Base-by-base conservation (phyloP, 306 rosid species). In the Prunus padus region DNA sequence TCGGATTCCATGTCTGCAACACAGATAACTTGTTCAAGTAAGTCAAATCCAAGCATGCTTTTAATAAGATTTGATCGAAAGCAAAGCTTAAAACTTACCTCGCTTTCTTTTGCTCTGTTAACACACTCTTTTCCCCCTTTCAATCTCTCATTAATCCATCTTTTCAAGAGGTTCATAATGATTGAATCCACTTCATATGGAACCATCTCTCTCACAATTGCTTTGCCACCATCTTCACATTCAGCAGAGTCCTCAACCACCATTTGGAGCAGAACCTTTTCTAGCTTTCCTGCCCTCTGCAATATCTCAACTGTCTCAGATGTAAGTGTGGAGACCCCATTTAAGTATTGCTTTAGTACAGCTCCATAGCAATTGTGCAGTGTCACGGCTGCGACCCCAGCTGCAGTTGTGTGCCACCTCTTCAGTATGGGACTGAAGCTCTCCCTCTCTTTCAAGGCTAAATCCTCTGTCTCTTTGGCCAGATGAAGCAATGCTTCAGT, bases 1-100 rank as follows among this genome's bases (percentile, higher is more conserved):
- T 95, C 44, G 99, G 99, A 82, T 92, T 95, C 99, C 99, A 95
- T 76, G 97, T 92, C 99, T 95, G 67, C 76, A 76, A 72, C 15
- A 57, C 28, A 71, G 59, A 18, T 23, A 28, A 3, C 13, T 47
- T 47, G 22, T 22, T 46, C 18, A 71, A 2, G 65, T 46, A 26
- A 72, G 69, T 60, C 25, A 3, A 65, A 20, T 33, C 16, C 18
- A 13, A 13, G 12, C 11, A 67, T 42, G 15, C 25, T 22, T 59
- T 59, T 59, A 42, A 14, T 54, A 7, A 31, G 56, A 10, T 33
- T 13, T 16, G 12, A 25, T 26, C 4, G 47, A 1, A 51, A n/a
- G 55, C 33, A 69, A 69, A 69, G 44, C 6, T 23, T 11, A 50
- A 75, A 65, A 77, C 86, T 79, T 81, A 95, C 98, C 79, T 95